phyloP scores from a whole-genome alignment of 2,329 filamentous ascomycete species.

The Elsinoe australis region DNA sequence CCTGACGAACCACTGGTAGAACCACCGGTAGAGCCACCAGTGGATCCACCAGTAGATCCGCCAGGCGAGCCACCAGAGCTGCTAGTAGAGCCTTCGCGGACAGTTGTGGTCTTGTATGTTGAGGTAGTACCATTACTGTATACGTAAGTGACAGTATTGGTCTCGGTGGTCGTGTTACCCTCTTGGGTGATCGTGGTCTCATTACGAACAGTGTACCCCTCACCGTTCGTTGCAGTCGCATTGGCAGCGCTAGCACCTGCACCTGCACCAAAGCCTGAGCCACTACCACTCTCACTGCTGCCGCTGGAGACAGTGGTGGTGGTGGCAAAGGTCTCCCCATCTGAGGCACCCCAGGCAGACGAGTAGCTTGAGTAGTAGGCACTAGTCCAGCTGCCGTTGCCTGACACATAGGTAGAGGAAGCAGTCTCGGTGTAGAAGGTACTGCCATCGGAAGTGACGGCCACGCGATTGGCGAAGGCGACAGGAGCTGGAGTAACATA shows the following conservation, averaged over 20 bases:
- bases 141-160: conserved; percentile 6
- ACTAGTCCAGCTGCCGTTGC: conserved; percentile 12
- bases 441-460: conserved; percentile 26
- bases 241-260: conserved; percentile 22
- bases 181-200: conserved; percentile 3
- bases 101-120: not conserved
- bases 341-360: conserved; percentile 16
- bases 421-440: conserved; percentile 28
- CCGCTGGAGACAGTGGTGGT: not conserved
- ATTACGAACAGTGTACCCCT: conserved; percentile 13
- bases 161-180: conserved; percentile 1
- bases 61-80: conserved; percentile 5
- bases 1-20: conserved; percentile 2
- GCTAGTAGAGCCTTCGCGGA: not conserved
- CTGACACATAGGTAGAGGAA: conserved; percentile 25
- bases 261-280: conserved; percentile 21
- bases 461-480: conserved; percentile 25
- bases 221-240: conserved; percentile 20
- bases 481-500: conserved; percentile 25
- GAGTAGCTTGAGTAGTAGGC: conserved; percentile 16
- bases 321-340: not conserved
- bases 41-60: conserved; percentile 13
- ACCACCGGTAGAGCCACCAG: conserved; percentile 11
- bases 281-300: conserved; percentile 10
- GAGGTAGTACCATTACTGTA: conserved; percentile 10